phyloP scores from a whole-genome alignment of 768 basidiomycete genomes.

The Pulveroboletus sp. region DNA sequence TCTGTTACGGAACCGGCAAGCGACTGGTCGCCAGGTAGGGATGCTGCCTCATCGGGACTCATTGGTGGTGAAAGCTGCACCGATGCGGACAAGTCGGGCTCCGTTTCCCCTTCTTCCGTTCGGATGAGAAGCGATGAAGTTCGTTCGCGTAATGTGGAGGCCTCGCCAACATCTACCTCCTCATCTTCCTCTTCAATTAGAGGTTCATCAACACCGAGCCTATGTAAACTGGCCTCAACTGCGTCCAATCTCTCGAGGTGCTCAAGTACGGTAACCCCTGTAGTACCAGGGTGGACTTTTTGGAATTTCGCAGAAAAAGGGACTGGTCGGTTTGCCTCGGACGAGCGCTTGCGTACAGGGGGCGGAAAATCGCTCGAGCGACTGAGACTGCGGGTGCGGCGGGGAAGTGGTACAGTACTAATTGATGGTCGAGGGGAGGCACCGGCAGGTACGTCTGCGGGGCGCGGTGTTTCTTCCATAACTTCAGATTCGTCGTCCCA shows the following conservation, averaged over 20 bases:
- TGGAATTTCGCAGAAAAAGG: constrained; percentile 84
- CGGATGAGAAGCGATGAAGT: constrained; percentile 26
- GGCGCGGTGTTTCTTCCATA: constrained; percentile 46
- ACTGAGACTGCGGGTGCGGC: constrained; percentile 56
- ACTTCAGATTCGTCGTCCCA: constrained; percentile 87
- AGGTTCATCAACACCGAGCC: constrained; percentile 61
- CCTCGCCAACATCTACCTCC: constrained; percentile 65
- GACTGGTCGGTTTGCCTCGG: constrained; percentile 69
- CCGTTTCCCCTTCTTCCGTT: constrained; percentile 25
- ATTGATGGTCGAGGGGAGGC: constrained; percentile 61
- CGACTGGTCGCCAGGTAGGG: constrained; percentile 55
- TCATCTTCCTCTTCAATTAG: constrained; percentile 49
- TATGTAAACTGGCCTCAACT: constrained; percentile 74
- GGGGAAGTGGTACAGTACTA: constrained; percentile 57
- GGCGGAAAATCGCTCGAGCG: constrained; percentile 70
- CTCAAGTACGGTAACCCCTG: constrained; percentile 81
- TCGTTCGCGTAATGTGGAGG: constrained; percentile 25
- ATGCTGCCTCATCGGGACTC: constrained; percentile 49
- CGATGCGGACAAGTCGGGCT: constrained; percentile 31
- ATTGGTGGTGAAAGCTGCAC: constrained; percentile 53
- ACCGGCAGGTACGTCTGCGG: constrained; percentile 33
- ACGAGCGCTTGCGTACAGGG: constrained; percentile 59
- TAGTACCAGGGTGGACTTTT: constrained; percentile 80
- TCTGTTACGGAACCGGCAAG: constrained; percentile 58
- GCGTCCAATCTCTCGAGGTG: constrained; percentile 84